Evolutionary conservation across 495 filamentous ascomycete genomes (phyloP).

Genomic region (Talaromyces borbonicus): DNA sequence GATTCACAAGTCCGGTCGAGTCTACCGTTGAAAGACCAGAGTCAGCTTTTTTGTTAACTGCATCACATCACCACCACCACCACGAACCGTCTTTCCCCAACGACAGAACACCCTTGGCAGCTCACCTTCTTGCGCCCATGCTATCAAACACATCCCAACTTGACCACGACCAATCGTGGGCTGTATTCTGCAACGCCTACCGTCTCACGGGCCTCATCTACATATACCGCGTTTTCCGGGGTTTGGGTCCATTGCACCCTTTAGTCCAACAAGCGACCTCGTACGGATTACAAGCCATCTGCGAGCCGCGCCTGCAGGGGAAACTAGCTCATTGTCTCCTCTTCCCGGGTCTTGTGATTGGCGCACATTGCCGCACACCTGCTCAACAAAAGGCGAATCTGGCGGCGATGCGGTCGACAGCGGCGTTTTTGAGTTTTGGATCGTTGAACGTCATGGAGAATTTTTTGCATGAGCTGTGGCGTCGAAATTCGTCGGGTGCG

Average conservation of each 20-base stretch:
- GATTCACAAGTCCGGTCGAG: no score
- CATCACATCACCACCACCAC: not conserved
- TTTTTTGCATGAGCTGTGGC: conserved; percentile 7
- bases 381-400: conserved; percentile 5
- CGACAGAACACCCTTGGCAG: not conserved
- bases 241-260: not conserved
- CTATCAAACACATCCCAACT: not conserved
- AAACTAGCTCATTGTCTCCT: conserved; percentile 8
- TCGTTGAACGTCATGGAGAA: conserved; percentile 6
- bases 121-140: not conserved
- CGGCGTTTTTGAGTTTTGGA: conserved; percentile 6
- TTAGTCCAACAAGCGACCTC: conserved; percentile 5
- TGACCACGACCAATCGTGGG: conserved; percentile 6
- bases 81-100: not conserved
- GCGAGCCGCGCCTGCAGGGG: conserved; percentile 7
- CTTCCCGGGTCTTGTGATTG: conserved; percentile 8
- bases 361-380: conserved; percentile 4
- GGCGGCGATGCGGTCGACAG: not conserved
- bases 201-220: conserved; percentile 8
- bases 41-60: not conserved
- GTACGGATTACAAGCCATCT: conserved; percentile 3
- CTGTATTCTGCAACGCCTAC: conserved; percentile 9
- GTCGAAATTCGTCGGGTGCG: not conserved
- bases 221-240: conserved; percentile 8
- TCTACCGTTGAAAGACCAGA: not conserved